A percentile compares a stretch with the other conserved stretches of the same genome.
These are phyloP conservation scores for Xerocomus potaroensis DNA, from an alignment of 768 basidiomycete species.

Conservation along the genomic window DNA sequence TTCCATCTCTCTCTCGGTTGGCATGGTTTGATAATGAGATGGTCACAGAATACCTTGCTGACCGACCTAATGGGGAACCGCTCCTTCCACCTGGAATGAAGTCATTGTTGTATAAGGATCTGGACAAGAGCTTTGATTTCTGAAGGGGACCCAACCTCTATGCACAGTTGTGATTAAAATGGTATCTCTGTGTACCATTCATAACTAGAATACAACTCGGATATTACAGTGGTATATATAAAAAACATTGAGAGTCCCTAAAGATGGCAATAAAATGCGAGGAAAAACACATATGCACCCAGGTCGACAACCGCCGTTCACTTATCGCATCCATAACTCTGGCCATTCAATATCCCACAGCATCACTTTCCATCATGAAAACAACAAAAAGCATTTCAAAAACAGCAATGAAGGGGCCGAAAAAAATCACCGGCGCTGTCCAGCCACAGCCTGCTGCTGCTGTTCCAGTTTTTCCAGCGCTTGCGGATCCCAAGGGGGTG, in stretches of 20 bases:
- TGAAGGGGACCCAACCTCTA: neutral
- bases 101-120: slow-evolving; percentile 76
- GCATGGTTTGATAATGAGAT: neutral
- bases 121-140: slow-evolving; percentile 77
- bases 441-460: slow-evolving; percentile 21
- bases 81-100: slow-evolving; percentile 88
- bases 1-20: slow-evolving; percentile 9
- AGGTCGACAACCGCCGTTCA: neutral
- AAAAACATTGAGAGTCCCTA: slow-evolving; percentile 6
- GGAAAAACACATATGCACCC: neutral
- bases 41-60: slow-evolving; percentile 45
- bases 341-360: slow-evolving; percentile 1
- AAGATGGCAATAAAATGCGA: neutral
- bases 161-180: neutral
- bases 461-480: slow-evolving; percentile 29
- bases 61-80: slow-evolving; percentile 51
- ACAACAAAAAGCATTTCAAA: neutral
- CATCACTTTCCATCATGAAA: neutral
- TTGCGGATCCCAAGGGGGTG: slow-evolving; percentile 68
- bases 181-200: neutral
- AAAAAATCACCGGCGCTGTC: slow-evolving; percentile 5
- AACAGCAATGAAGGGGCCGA: neutral
- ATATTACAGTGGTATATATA: slow-evolving; percentile 22
- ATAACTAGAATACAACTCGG: slow-evolving; percentile 19
- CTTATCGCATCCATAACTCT: neutral